Evolutionary conservation across 1,284 basidiomycete genomes (phyloP), one percentile per base, ranked within the genome.

Genomic region (Sporisorium iseilematis-ciliati): DNA sequence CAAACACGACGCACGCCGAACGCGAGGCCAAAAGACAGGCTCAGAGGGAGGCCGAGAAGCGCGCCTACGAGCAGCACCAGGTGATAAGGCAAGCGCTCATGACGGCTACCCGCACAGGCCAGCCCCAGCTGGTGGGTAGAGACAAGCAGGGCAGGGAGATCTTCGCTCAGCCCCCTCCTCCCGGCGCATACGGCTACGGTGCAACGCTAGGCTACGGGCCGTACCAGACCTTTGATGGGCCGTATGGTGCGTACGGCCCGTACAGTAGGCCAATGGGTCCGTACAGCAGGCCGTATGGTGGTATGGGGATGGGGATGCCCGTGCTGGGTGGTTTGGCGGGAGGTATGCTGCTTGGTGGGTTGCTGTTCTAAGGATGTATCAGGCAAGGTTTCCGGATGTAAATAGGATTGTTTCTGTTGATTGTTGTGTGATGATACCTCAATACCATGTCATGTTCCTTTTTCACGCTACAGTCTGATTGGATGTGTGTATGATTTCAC

Each of bases 1-100:
- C 84, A 18, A 75, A 80, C 12, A 66, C 70, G 7, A 84, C 83
- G 4, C 83, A 84, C 49, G 77, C 74, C 12, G 54, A 84, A 48
- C 70, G 83, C 0, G 76, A 77, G n/a, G 73, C 66, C 4, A 68
- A 80, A 61, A 57, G 83, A 4, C 56, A 68, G 38, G 57, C 58
- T 14, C 74, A 75, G 31, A 50, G 61, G 20, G 77, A 78, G 42
- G 69, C 77, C 33, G 78, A 82, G 52, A 41, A 70, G 33, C 73
- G 77, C n/a, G 65, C 70, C 4, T 62, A 78, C 51, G 61, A 82
- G 38, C 66, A 71, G 40, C 78, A 78, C 53, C 40, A 50, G 20
- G 53, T 43, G 7, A 72, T 80, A 20, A 57, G 73, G 10, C 59
- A 68, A 25, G 73, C 74, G 0, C 59, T 80, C 20, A 40, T 61